Evolutionary conservation across 441 rosid genomes (phyloP), one percentile per base, ranked within the genome.

Genomic region (Omphalea diandra): DNA sequence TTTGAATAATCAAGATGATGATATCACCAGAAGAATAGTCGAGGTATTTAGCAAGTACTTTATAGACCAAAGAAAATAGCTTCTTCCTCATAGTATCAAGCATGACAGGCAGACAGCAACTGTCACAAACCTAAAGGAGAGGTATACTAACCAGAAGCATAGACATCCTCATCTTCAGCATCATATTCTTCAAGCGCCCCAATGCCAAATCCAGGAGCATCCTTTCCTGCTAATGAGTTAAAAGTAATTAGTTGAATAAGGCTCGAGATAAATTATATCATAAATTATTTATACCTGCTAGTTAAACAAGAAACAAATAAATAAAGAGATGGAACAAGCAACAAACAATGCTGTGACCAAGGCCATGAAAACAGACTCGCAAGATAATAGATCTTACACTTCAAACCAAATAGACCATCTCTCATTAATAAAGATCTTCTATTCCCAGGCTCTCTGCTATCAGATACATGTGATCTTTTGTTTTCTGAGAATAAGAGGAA

Each of bases 121-220:
- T 3, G 15, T 54, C 38, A 40, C 54, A 54, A 27, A 26, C 9
- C 10, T 20, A 41, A 8, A 36, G 32, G 27, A 66, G 41, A 60
- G 40, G 73, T 32, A 61, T 29, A 80, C 88, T 79, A 63, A 90
- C 96, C 90, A 43, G 88, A 27, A 67, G 83, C 75, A 80, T 90
- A 95, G 56, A 95, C 84, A 83, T 95, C 99, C 81, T 93, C 99
- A 79, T 95, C 99, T 89, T 95, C 99, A 35, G 75, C 90, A 84
- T 87, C 97, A 81, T 83, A 94, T 72, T 93, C 99, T 82, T 93
- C 99, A 55, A 95, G 95, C 54, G 99, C 99, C 38, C 99, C 99
- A 85, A 95, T 93, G 75, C 99, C 99, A 85, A 95, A 93, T 65
- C 99, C 99, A 54, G 97, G 89, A 77, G 92, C 95, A 79, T 82